phyloP scores from a whole-genome alignment of 2,329 filamentous ascomycete genomes.

The Fusarium nurragi region DNA sequence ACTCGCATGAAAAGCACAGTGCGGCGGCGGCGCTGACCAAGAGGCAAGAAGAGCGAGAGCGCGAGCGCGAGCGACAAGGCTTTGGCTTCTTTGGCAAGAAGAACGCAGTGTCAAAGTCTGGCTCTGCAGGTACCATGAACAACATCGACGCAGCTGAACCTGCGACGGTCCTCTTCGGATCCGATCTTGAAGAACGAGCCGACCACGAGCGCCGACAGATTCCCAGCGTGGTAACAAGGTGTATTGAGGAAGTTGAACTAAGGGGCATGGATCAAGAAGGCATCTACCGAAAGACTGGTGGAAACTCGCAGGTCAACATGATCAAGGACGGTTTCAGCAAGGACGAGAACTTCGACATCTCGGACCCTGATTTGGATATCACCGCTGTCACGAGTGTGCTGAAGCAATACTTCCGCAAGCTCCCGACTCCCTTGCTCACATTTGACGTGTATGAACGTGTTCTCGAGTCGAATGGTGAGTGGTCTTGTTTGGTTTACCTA shows the following conservation, averaged over 20 bases:
- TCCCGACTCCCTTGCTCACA: conserved; percentile 88
- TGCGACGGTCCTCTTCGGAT: conserved; percentile 79
- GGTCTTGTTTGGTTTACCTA: neutral
- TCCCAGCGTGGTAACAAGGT: conserved; percentile 88
- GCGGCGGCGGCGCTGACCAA: conserved; percentile 35
- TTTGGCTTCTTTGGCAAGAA: conserved; percentile 78
- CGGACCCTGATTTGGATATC: conserved; percentile 92
- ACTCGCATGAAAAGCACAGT: conserved; percentile 34
- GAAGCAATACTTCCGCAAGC: conserved; percentile 96
- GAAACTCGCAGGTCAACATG: conserved; percentile 86
- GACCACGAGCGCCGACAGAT: conserved; percentile 91
- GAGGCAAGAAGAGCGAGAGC: conserved; percentile 48
- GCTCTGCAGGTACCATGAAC: conserved; percentile 55
- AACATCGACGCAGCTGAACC: conserved; percentile 60
- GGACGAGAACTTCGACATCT: conserved; percentile 87
- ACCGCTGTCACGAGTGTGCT: conserved; percentile 94
- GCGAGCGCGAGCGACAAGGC: conserved; percentile 61
- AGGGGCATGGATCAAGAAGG: conserved; percentile 98
- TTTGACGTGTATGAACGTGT: conserved; percentile 92
- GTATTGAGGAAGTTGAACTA: conserved; percentile 95
- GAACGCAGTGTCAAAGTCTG: conserved; percentile 61
- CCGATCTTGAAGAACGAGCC: conserved; percentile 84
- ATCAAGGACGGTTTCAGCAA: conserved; percentile 94
- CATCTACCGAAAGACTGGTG: conserved; percentile 97
- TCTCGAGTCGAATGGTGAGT: conserved; percentile 80